phyloP scores from a whole-genome alignment of 306 rosid species.

The Lablab purpureus region DNA sequence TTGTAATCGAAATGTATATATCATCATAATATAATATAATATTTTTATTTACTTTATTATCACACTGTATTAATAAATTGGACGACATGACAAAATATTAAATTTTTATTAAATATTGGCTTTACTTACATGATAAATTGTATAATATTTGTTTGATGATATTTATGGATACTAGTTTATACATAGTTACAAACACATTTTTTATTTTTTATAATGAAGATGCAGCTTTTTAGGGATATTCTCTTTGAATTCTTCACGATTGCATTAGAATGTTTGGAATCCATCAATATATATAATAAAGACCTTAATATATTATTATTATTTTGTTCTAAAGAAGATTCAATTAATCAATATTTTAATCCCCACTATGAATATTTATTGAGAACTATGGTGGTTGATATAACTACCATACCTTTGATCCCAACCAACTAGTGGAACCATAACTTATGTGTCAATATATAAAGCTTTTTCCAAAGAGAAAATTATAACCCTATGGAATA shows the following conservation, averaged over 20 bases:
- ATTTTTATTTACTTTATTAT: too few species aligned
- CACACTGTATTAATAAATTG: too few species aligned
- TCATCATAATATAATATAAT: too few species aligned
- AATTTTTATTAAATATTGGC: too few species aligned
- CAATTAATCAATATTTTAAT: slow-evolving; percentile 2
- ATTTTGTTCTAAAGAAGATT: neutral
- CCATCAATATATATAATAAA: neutral
- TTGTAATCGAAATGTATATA: too few species aligned
- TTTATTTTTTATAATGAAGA: neutral
- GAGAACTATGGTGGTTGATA: neutral
- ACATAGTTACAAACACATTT: neutral
- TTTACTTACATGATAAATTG: neutral
- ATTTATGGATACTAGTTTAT: neutral
- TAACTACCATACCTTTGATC: slow-evolving; percentile 8
- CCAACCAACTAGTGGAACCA: slow-evolving; percentile 33
- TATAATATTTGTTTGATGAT: neutral
- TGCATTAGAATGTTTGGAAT: neutral
- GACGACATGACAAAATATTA: too few species aligned
- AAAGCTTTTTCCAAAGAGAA: neutral
- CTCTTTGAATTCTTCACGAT: neutral
- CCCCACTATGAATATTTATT: slow-evolving; percentile 33
- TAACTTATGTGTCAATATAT: neutral
- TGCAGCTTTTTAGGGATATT: slow-evolving; percentile 22
- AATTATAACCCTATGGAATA: neutral
- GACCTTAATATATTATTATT: neutral